Conservation (phyloP, 2,329 filamentous ascomycete genomes). For the Colletotrichum australisinense region DNA sequence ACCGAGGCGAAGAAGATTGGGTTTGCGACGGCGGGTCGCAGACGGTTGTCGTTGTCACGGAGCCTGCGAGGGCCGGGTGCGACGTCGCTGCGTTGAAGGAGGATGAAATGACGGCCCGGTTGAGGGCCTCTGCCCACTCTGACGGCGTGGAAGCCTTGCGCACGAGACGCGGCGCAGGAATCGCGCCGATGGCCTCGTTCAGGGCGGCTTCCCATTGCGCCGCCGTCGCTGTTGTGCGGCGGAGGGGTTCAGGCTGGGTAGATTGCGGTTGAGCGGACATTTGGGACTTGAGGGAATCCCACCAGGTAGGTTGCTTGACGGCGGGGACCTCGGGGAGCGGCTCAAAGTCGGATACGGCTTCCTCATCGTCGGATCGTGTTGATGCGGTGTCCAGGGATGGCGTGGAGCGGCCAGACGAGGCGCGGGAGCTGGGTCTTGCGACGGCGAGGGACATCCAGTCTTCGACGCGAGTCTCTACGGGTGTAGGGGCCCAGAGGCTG, state of each 20-base stretch:
- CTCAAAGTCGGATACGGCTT: conserved; percentile 23
- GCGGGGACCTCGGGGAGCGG: conserved; percentile 12
- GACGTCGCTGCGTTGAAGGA: conserved; percentile 19
- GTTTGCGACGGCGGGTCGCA: conserved; percentile 2
- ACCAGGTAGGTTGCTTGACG: conserved; percentile 26
- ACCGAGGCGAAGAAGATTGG: conserved; percentile 1
- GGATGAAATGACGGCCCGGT: conserved; percentile 26
- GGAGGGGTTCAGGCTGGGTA: background rate
- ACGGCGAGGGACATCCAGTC: conserved; percentile 38
- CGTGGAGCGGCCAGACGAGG: conserved; percentile 22
- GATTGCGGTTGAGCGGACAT: background rate
- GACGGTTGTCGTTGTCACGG: background rate
- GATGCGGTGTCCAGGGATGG: conserved; percentile 27
- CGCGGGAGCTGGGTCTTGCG: background rate
- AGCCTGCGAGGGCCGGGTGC: conserved; percentile 6
- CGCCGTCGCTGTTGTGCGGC: conserved; percentile 10
- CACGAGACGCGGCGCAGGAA: background rate
- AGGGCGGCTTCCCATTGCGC: conserved; percentile 36
- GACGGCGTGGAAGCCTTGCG: conserved; percentile 25
- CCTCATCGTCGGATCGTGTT: conserved; percentile 16
- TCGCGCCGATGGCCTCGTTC: conserved; percentile 12
- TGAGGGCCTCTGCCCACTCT: conserved; percentile 34
- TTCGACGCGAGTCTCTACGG: conserved; percentile 4
- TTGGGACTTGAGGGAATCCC: conserved; percentile 20
- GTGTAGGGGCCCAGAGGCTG: conserved; percentile 46